Conservation (phyloP, 2,329 filamentous ascomycete genomes). For the Colletotrichum orchidophilum region DNA sequence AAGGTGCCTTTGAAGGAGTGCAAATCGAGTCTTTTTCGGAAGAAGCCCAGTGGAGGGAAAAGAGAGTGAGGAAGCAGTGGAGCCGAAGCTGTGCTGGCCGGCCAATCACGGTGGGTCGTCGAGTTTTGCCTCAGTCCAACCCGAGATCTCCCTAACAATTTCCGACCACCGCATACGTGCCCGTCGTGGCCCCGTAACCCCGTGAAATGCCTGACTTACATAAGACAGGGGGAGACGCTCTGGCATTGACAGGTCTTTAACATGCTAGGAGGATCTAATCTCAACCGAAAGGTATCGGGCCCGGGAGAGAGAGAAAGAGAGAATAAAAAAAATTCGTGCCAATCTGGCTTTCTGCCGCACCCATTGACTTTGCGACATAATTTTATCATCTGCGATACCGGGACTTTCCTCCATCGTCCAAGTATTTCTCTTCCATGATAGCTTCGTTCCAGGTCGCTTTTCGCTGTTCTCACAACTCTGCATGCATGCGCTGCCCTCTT, state of each 20-base stretch:
- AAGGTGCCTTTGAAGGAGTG: conserved; percentile 58
- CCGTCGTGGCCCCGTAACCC: conserved; percentile 20
- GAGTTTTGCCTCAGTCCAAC: conserved; percentile 36
- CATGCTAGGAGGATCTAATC: conserved; percentile 19
- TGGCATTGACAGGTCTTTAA: neutral
- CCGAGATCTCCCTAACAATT: conserved; percentile 36
- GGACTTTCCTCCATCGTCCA: neutral
- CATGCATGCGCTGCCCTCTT: conserved; percentile 14
- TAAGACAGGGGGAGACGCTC: neutral
- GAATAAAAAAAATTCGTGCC: conserved; percentile 14
- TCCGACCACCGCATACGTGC: conserved; percentile 23
- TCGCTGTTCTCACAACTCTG: conserved; percentile 7
- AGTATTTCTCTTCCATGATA: conserved; percentile 3
- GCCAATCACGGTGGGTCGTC: conserved; percentile 26
- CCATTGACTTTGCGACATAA: conserved; percentile 17
- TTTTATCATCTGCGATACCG: neutral
- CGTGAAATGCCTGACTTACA: conserved; percentile 14
- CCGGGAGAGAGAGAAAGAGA: neutral
- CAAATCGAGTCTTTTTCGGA: conserved; percentile 54
- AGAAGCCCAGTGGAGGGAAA: conserved; percentile 52
- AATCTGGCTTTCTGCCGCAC: conserved; percentile 16
- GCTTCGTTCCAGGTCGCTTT: neutral
- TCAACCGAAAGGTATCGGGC: neutral
- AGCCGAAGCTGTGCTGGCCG: conserved; percentile 34
- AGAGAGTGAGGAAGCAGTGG: conserved; percentile 45